A percentile compares a stretch with the other conserved stretches of the same genome.
These are phyloP conservation scores for Coemansia sp. DNA, from an alignment of 192 early-diverging fungal genomes.

Conservation along the genomic window DNA sequence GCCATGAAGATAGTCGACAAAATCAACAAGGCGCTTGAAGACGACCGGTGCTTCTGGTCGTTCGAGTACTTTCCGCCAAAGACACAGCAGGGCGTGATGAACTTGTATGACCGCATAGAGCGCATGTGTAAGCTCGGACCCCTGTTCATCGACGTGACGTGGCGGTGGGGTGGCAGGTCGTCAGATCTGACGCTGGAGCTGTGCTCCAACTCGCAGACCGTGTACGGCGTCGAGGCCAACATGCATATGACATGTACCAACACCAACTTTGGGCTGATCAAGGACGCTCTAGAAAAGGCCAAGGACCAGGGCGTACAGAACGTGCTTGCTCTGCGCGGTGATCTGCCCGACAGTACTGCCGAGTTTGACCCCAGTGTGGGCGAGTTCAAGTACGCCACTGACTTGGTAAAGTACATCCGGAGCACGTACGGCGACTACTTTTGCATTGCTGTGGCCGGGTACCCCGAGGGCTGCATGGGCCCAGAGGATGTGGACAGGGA, in stretches of 20 bases:
- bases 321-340: slow-evolving; percentile 94
- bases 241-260: slow-evolving; percentile 99
- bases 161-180: slow-evolving; percentile 91
- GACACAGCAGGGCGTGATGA: slow-evolving; percentile 90
- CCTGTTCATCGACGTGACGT: slow-evolving; percentile 80
- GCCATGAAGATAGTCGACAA: slow-evolving; percentile 78
- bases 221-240: slow-evolving; percentile 92
- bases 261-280: slow-evolving; percentile 89
- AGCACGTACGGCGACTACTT: slow-evolving; percentile 91
- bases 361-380: slow-evolving; percentile 82
- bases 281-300: slow-evolving; percentile 82
- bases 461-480: slow-evolving; percentile 93
- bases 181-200: slow-evolving; percentile 90
- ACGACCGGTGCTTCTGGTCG: slow-evolving; percentile 76
- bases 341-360: slow-evolving; percentile 82
- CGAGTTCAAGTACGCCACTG: slow-evolving; percentile 85
- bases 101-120: slow-evolving; percentile 96
- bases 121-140: slow-evolving; percentile 94
- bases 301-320: slow-evolving; percentile 94
- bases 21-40: slow-evolving; percentile 66
- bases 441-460: slow-evolving; percentile 94
- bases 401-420: slow-evolving; percentile 91
- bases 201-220: slow-evolving; percentile 83
- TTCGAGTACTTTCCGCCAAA: slow-evolving; percentile 99
- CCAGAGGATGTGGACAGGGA: slow-evolving; percentile 75